Evolutionary conservation across 2,329 filamentous ascomycete species (phyloP).

Genomic region (Sclerotinia sclerotiorum): DNA sequence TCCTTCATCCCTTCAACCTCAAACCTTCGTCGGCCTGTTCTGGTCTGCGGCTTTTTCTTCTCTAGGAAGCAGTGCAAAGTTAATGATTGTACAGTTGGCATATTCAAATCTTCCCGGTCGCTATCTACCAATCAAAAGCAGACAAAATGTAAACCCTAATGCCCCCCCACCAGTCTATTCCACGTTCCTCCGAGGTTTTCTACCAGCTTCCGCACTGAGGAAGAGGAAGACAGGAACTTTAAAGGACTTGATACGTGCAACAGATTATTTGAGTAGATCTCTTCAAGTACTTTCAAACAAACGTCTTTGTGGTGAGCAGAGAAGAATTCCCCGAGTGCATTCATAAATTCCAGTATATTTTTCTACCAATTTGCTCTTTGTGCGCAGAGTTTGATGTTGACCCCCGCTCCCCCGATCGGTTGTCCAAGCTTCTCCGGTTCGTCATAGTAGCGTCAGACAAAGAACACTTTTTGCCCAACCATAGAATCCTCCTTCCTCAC

Average conservation of each 20-base stretch:
- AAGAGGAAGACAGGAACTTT: slow-evolving; percentile 13
- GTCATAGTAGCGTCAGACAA: slow-evolving; percentile 22
- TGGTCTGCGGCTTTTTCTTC: not conserved
- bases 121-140: slow-evolving; percentile 8
- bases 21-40: not conserved
- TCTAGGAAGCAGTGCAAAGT: not conserved
- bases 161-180: not conserved
- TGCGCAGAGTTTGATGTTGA: not conserved
- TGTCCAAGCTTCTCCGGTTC: slow-evolving; percentile 21
- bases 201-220: slow-evolving; percentile 7
- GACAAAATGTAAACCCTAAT: slow-evolving; percentile 10
- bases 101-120: slow-evolving; percentile 2
- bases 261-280: not conserved
- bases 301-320: not conserved
- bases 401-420: slow-evolving; percentile 15
- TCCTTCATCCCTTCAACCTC: not conserved
- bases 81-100: slow-evolving; percentile 18
- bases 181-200: slow-evolving; percentile 10
- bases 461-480: slow-evolving; percentile 23
- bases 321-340: not conserved
- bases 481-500: slow-evolving; percentile 8
- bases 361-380: slow-evolving; percentile 10
- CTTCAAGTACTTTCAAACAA: not conserved
- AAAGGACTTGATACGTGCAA: not conserved
- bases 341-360: not conserved